phyloP scores from a whole-genome alignment of 2,329 filamentous ascomycete species.

The Penicillium paneum region DNA sequence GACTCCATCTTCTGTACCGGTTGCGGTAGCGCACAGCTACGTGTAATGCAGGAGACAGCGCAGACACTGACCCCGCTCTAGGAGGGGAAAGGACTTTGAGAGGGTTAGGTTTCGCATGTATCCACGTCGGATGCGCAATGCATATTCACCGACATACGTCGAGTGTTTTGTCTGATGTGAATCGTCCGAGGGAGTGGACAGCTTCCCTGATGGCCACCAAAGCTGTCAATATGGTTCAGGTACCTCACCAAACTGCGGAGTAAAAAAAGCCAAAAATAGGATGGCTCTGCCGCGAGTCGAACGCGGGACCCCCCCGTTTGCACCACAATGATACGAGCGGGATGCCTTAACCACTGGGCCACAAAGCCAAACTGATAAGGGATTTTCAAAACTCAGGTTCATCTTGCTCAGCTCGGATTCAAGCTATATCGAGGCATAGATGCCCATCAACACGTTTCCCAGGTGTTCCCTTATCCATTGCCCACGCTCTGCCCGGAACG shows the following conservation, averaged over 20 bases:
- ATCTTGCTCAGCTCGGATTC: accelerated
- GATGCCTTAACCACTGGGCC: background rate
- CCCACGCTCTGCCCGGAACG: conserved; percentile 1
- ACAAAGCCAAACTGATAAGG: background rate
- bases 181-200: background rate
- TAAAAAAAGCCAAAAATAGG: too few species aligned
- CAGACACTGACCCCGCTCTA: conserved; percentile 21
- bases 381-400: too few species aligned
- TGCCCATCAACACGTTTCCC: conserved; percentile 17
- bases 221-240: too few species aligned
- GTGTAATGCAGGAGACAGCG: conserved; percentile 17
- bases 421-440: conserved; percentile 1
- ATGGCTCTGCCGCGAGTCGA: background rate
- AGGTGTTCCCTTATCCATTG: conserved; percentile 7
- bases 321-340: background rate
- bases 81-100: conserved; percentile 10
- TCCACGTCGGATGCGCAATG: conserved; percentile 19
- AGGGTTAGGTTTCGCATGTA: conserved; percentile 17
- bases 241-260: too few species aligned
- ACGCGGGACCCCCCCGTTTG: background rate
- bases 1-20: conserved; percentile 32
- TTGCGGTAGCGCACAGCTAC: conserved; percentile 4
- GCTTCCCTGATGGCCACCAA: too few species aligned
- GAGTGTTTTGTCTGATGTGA: conserved; percentile 7
- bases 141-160: conserved; percentile 17